Conservation (phyloP, 2,329 filamentous ascomycete genomes). For the Akanthomyces dipterigenus region DNA sequence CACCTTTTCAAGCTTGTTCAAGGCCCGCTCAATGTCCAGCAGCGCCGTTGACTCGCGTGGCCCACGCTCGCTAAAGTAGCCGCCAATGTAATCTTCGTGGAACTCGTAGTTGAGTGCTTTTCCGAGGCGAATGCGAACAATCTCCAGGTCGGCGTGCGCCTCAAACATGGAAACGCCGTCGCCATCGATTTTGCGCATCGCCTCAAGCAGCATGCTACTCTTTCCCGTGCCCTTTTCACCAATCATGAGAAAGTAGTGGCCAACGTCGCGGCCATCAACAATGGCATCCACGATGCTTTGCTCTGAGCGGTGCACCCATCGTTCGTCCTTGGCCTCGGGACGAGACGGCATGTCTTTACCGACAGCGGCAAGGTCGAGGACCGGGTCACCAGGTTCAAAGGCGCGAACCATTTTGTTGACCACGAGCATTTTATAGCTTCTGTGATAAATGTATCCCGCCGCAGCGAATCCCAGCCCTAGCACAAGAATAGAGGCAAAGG, state of each 20-base stretch:
- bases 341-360: constrained; percentile 48
- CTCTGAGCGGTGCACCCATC: constrained; percentile 78
- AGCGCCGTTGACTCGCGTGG: constrained; percentile 87
- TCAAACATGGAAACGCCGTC: constrained; percentile 93
- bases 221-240: constrained; percentile 97
- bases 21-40: constrained; percentile 88
- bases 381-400: constrained; percentile 86
- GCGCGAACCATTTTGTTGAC: constrained; percentile 89
- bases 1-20: constrained; percentile 98
- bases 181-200: constrained; percentile 87
- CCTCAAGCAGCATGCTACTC: constrained; percentile 90
- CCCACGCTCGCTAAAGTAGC: constrained; percentile 88
- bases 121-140: constrained; percentile 86
- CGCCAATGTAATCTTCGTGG: constrained; percentile 95
- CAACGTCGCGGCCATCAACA: constrained; percentile 61
- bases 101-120: constrained; percentile 95
- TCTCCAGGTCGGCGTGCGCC: constrained; percentile 89
- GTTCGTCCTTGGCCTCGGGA: constrained; percentile 31
- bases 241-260: constrained; percentile 86
- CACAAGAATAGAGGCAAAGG: constrained; percentile 66
- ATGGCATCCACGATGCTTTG: constrained; percentile 79
- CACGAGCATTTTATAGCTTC: constrained; percentile 82
- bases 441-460: constrained; percentile 73
- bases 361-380: constrained; percentile 69
- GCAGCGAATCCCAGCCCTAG: constrained; percentile 57